These are phyloP conservation scores for Tetrapisispora iriomotensis DNA, from an alignment of 805 yeast genomes.

Conservation along the genomic window DNA sequence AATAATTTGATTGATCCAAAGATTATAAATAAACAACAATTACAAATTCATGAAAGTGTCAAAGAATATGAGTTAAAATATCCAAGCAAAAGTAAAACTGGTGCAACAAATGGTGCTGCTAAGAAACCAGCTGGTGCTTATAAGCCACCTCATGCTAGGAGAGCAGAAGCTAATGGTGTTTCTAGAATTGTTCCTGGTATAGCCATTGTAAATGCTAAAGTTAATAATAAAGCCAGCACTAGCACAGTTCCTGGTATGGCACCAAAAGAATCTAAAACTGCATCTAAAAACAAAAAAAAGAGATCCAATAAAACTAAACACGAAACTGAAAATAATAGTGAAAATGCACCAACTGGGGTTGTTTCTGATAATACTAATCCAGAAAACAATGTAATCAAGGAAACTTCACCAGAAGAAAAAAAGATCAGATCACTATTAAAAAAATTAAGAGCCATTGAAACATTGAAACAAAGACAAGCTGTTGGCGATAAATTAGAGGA, in stretches of 20 bases:
- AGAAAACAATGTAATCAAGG: slow-evolving; percentile 8
- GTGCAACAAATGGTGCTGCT: slow-evolving; percentile 15
- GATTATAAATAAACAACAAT: slow-evolving; percentile 33
- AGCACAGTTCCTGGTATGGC: slow-evolving; percentile 40
- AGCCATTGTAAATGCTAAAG: slow-evolving; percentile 29
- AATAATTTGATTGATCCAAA: slow-evolving; percentile 38
- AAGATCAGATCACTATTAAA: slow-evolving; percentile 83
- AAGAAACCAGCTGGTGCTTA: slow-evolving; percentile 79
- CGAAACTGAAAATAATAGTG: not conserved
- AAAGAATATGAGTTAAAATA: slow-evolving; percentile 38
- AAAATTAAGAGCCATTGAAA: slow-evolving; percentile 92
- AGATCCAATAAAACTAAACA: slow-evolving; percentile 42
- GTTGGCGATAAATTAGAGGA: slow-evolving; percentile 80
- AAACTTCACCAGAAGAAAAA: slow-evolving; percentile 71
- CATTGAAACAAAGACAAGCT: slow-evolving; percentile 74
- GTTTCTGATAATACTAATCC: slow-evolving; percentile 3
- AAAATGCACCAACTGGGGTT: slow-evolving; percentile 5
- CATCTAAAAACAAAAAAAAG: slow-evolving; percentile 68
- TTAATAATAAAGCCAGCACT: slow-evolving; percentile 23
- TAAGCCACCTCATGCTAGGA: slow-evolving; percentile 92
- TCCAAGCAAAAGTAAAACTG: slow-evolving; percentile 23
- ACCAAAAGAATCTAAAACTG: slow-evolving; percentile 49
- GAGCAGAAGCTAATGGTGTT: slow-evolving; percentile 29
- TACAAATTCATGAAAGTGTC: slow-evolving; percentile 65
- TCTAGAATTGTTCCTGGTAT: slow-evolving; percentile 36